phyloP scores from a whole-genome alignment of 352 stramenopile genomes.

The Phytophthora fragariaefolia region DNA sequence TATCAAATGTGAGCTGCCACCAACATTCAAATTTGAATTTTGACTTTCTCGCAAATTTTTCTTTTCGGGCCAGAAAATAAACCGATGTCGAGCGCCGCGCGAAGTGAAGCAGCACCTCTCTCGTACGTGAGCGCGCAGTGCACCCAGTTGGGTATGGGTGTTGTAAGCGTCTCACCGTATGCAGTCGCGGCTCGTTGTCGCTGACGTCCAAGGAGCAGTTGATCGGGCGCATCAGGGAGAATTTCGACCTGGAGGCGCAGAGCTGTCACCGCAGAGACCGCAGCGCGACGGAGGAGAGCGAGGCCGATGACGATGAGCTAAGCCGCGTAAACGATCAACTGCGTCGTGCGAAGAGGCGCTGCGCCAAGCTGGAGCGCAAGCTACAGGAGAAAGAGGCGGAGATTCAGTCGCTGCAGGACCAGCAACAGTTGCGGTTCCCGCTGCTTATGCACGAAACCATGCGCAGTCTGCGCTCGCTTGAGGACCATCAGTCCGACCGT shows the following conservation, averaged over 20 bases:
- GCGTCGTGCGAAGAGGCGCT: slow-evolving; percentile 57
- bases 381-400: slow-evolving; percentile 64
- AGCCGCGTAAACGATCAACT: slow-evolving; percentile 51
- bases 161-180: too few species aligned
- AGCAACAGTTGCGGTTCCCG: slow-evolving; percentile 58
- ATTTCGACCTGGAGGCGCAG: slow-evolving; percentile 66
- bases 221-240: slow-evolving; percentile 61
- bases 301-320: slow-evolving; percentile 32
- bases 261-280: slow-evolving; percentile 48
- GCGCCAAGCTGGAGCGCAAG: slow-evolving; percentile 61
- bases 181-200: slow-evolving; percentile 2
- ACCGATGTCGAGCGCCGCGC: background rate
- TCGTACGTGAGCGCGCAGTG: too few species aligned
- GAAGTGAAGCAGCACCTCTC: background rate
- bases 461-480: slow-evolving; percentile 52
- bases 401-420: slow-evolving; percentile 57
- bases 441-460: slow-evolving; percentile 73
- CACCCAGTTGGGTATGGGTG: too few species aligned
- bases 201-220: slow-evolving; percentile 38
- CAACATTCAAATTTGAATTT: background rate
- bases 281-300: slow-evolving; percentile 35
- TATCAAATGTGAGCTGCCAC: background rate
- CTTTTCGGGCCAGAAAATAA: background rate
- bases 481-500: slow-evolving; percentile 42
- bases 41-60: too few species aligned